Evolutionary conservation across 1,139 yeast species (phyloP).

Genomic region (Candida glucosophila): DNA sequence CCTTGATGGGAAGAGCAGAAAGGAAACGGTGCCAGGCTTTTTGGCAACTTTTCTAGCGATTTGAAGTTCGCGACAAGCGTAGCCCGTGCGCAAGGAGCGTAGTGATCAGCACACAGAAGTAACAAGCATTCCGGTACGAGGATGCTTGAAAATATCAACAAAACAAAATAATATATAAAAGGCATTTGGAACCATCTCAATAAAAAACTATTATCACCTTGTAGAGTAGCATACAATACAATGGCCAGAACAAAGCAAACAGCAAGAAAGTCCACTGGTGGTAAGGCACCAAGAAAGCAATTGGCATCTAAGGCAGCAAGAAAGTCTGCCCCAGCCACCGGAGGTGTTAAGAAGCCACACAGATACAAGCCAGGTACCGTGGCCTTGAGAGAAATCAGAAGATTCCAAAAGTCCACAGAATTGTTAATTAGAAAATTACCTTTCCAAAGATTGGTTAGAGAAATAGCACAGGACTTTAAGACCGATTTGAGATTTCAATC

Average conservation of each 20-base stretch:
- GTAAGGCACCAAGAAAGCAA: constrained; percentile 99
- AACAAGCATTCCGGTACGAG: too few species aligned
- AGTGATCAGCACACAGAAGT: too few species aligned
- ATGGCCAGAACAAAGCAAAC: constrained; percentile 99
- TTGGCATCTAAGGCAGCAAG: constrained; percentile 98
- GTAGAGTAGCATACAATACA: constrained; percentile 17
- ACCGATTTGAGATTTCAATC: constrained; percentile 98
- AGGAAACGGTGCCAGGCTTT: too few species aligned
- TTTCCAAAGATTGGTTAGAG: constrained; percentile 97
- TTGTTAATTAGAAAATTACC: constrained; percentile 95
- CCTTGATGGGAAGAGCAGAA: too few species aligned
- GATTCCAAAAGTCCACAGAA: constrained; percentile 98
- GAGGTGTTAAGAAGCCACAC: constrained; percentile 99
- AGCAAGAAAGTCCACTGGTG: constrained; percentile 98
- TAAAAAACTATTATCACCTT: too few species aligned
- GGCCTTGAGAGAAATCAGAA: constrained; percentile 98
- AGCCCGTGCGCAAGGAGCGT: too few species aligned
- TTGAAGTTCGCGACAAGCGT: too few species aligned
- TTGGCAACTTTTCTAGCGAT: too few species aligned
- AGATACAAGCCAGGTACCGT: constrained; percentile 99
- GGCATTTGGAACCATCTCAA: background rate
- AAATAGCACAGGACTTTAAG: constrained; percentile 97
- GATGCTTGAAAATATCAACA: background rate
- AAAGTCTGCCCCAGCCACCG: constrained; percentile 95
- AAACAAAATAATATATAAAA: background rate